These are phyloP conservation scores for Salix purpurea DNA, from an alignment of 345 rosid genomes.

Conservation along the genomic window DNA sequence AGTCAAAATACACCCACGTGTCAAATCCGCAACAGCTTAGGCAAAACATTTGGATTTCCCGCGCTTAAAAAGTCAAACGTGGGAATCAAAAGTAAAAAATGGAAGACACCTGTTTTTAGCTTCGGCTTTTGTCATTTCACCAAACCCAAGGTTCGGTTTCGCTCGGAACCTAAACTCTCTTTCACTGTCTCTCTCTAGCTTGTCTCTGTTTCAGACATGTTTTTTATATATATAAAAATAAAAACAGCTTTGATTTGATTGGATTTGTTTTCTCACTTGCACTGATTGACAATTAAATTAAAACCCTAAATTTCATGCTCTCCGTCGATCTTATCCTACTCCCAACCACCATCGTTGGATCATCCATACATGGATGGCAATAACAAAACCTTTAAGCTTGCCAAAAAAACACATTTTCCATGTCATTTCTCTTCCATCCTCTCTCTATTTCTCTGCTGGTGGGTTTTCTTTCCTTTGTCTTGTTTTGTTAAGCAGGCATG, in stretches of 20 bases:
- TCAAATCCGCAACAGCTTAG: no score
- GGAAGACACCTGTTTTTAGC: constrained; percentile 7
- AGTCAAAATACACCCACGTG: no score
- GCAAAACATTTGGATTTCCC: no score
- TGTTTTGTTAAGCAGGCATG: neutral
- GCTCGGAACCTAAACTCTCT: neutral
- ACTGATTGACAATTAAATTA: neutral
- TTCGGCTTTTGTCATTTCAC: constrained; percentile 28
- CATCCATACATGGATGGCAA: neutral
- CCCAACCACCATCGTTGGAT: constrained; percentile 8
- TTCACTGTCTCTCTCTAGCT: neutral
- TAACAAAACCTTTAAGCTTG: neutral
- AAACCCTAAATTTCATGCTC: constrained; percentile 1
- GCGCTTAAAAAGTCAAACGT: no score
- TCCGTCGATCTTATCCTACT: neutral
- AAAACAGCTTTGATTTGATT: neutral
- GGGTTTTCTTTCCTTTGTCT: neutral
- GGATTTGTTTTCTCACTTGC: neutral
- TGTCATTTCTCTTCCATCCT: neutral
- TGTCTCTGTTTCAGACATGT: neutral
- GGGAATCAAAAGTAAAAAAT: neutral
- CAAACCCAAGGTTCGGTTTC: constrained; percentile 13
- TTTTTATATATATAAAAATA: neutral
- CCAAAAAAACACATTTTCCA: neutral
- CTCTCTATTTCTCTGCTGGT: neutral